Conservation (phyloP, 2,329 filamentous ascomycete species). For the Magnaporthiopsis incrustans region DNA sequence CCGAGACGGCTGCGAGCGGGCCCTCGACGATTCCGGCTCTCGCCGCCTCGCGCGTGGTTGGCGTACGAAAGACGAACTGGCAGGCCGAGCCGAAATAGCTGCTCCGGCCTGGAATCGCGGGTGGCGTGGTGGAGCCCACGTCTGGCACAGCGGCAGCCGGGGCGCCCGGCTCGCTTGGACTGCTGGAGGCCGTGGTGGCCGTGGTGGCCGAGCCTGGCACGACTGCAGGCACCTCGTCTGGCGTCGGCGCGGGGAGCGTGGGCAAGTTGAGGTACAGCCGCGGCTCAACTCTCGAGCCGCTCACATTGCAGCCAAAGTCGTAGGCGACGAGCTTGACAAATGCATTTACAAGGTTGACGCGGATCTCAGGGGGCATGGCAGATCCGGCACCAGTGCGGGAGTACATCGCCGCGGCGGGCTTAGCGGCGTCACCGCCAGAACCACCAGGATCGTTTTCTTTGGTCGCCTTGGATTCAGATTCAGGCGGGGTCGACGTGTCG, state of each 20-base stretch:
- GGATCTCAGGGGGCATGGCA: slow-evolving; percentile 51
- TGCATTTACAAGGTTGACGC: slow-evolving; percentile 47
- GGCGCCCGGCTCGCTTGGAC: no score
- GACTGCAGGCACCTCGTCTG: background rate
- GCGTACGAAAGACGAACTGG: slow-evolving; percentile 52
- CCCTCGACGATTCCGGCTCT: slow-evolving; percentile 53
- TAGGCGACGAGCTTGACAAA: slow-evolving; percentile 59
- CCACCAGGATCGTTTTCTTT: slow-evolving; percentile 25
- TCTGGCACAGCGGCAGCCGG: background rate
- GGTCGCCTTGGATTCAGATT: slow-evolving; percentile 20
- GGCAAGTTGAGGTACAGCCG: slow-evolving; percentile 44
- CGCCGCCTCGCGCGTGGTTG: slow-evolving; percentile 50
- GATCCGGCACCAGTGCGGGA: slow-evolving; percentile 42
- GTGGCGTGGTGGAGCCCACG: background rate
- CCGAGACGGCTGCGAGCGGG: slow-evolving; percentile 52
- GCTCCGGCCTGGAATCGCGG: slow-evolving; percentile 18
- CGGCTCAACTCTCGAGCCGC: slow-evolving; percentile 48
- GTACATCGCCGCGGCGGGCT: slow-evolving; percentile 14
- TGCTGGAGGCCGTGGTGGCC: background rate
- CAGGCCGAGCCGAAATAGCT: slow-evolving; percentile 53
- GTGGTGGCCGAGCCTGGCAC: background rate
- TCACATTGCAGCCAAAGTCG: slow-evolving; percentile 57
- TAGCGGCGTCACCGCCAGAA: slow-evolving; percentile 1
- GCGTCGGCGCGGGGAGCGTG: slow-evolving; percentile 15
- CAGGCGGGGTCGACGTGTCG: slow-evolving; percentile 38